Evolutionary conservation across 768 basidiomycete genomes (phyloP).

Genomic region (Amanita polypyramis): DNA sequence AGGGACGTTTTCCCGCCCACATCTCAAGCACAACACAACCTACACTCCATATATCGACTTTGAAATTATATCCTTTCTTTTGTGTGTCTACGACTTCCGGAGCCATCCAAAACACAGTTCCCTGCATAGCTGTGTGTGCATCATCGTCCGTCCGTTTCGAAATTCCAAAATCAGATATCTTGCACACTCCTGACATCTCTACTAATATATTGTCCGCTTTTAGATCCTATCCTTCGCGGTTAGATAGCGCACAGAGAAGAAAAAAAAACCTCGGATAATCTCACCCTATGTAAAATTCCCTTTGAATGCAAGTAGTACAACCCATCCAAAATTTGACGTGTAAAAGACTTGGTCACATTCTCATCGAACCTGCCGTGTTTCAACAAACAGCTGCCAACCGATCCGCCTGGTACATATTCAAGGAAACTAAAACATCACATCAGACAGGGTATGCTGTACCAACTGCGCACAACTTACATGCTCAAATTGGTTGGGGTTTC

Average conservation of each 20-base stretch:
- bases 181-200: conserved; percentile 85
- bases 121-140: conserved; percentile 92
- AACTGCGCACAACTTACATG: conserved; percentile 54
- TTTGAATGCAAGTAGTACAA: conserved; percentile 88
- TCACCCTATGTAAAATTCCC: conserved; percentile 86
- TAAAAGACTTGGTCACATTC: conserved; percentile 87
- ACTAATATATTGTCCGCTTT: conserved; percentile 99
- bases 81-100: conserved; percentile 87
- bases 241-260: not conserved
- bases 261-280: conserved; percentile 15
- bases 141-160: conserved; percentile 92
- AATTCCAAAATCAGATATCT: conserved; percentile 98
- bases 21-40: conserved; percentile 99
- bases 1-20: conserved; percentile 96
- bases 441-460: not conserved
- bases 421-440: conserved; percentile 55
- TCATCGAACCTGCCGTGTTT: conserved; percentile 92
- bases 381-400: conserved; percentile 80
- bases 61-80: conserved; percentile 89
- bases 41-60: conserved; percentile 98
- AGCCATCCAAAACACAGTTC: conserved; percentile 99
- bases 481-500: conserved; percentile 81
- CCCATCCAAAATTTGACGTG: conserved; percentile 82
- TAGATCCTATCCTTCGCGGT: conserved; percentile 53
- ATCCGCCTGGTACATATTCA: conserved; percentile 98